phyloP scores from a whole-genome alignment of 1,284 basidiomycete species.

The Cystobasidium sp. region DNA sequence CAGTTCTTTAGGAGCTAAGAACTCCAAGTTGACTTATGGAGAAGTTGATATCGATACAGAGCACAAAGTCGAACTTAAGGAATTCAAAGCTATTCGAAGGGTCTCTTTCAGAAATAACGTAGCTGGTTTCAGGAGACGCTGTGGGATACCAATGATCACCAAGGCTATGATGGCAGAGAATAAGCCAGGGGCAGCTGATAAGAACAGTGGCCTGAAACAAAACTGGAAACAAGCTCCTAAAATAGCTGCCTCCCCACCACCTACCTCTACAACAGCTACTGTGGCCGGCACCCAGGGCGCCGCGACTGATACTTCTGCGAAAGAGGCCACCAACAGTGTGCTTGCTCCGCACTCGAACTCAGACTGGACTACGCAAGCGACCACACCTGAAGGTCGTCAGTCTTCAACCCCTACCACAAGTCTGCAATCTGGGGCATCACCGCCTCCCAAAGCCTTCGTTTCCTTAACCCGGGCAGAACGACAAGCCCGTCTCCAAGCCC shows the following conservation, averaged over 20 bases:
- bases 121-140: slow-evolving; percentile 32
- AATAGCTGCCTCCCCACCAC: too few relatives aligned
- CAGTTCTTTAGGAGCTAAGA: slow-evolving; percentile 14
- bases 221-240: background rate
- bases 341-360: too few relatives aligned
- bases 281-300: too few relatives aligned
- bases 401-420: too few relatives aligned
- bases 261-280: too few relatives aligned
- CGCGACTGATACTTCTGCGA: too few relatives aligned
- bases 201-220: background rate
- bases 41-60: slow-evolving; percentile 25
- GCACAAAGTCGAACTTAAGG: background rate
- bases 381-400: too few relatives aligned
- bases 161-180: background rate
- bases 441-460: slow-evolving; percentile 11
- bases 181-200: background rate
- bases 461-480: slow-evolving; percentile 20
- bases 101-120: slow-evolving; percentile 31
- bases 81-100: slow-evolving; percentile 27
- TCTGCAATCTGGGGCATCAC: background rate
- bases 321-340: too few relatives aligned
- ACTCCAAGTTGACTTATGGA: slow-evolving; percentile 18
- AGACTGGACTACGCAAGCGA: too few relatives aligned
- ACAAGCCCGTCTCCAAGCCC: slow-evolving; percentile 17
- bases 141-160: slow-evolving; percentile 12